Evolutionary conservation across 495 filamentous ascomycete genomes (phyloP).

Genomic region (Glarea lozoyensis): DNA sequence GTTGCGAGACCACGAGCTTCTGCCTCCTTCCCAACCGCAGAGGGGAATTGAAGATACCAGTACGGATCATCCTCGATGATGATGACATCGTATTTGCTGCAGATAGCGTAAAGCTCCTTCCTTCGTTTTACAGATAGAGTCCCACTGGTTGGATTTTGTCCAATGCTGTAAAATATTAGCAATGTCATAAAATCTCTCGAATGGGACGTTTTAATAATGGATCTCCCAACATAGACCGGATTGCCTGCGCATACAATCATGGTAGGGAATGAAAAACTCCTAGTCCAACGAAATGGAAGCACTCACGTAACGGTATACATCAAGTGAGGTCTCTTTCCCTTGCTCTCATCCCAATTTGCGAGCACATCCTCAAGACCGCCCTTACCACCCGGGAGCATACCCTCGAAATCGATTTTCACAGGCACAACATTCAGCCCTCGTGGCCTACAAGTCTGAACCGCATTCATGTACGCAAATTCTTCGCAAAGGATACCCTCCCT

Average conservation of each 20-base stretch:
- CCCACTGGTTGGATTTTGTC: constrained; percentile 83
- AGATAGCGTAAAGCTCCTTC: constrained; percentile 71
- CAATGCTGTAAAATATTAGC: constrained; percentile 64
- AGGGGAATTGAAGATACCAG: constrained; percentile 88
- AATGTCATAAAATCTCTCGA: too few species aligned
- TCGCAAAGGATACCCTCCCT: constrained; percentile 68
- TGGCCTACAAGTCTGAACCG: constrained; percentile 56
- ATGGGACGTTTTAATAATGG: constrained; percentile 2
- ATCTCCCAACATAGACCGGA: constrained; percentile 4
- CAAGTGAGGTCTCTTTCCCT: constrained; percentile 68
- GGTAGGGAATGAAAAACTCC: too few species aligned
- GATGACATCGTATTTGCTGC: constrained; percentile 77
- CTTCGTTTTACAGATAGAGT: constrained; percentile 61
- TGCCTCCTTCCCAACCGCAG: constrained; percentile 36
- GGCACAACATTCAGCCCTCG: constrained; percentile 62
- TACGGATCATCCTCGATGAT: constrained; percentile 96
- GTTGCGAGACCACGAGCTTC: constrained; percentile 23
- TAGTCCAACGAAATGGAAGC: too few species aligned
- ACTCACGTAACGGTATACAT: constrained; percentile 88
- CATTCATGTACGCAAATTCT: constrained; percentile 68
- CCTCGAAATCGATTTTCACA: constrained; percentile 66
- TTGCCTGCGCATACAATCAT: too few species aligned
- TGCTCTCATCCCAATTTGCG: constrained; percentile 66
- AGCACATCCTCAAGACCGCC: constrained; percentile 72
- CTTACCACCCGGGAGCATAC: constrained; percentile 57